Evolutionary conservation across 768 basidiomycete species (phyloP).

Genomic region (Auriscalpium orientale): DNA sequence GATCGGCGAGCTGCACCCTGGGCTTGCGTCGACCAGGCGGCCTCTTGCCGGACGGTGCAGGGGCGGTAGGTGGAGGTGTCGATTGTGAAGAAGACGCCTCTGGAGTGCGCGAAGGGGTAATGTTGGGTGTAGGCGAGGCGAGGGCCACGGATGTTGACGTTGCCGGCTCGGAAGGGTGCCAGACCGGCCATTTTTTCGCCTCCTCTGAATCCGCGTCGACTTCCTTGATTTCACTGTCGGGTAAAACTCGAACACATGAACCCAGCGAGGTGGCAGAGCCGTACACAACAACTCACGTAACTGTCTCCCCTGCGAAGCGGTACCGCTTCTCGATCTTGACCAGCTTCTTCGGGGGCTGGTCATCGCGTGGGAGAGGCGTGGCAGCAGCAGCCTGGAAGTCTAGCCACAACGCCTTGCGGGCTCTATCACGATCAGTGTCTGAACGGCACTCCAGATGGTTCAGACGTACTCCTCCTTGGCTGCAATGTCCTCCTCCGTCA

Average conservation of each 20-base stretch:
- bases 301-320: slow-evolving; percentile 70
- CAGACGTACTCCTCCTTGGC: slow-evolving; percentile 36
- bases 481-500: slow-evolving; percentile 28
- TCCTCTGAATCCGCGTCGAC: slow-evolving; percentile 69
- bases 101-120: slow-evolving; percentile 6
- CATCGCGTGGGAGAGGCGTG: slow-evolving; percentile 18
- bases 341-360: slow-evolving; percentile 27
- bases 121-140: background rate
- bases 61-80: slow-evolving; percentile 10
- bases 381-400: slow-evolving; percentile 60
- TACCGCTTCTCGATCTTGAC: slow-evolving; percentile 67
- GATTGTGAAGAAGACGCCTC: slow-evolving; percentile 10
- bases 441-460: background rate
- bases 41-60: slow-evolving; percentile 27
- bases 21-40: slow-evolving; percentile 59
- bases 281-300: slow-evolving; percentile 43
- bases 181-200: slow-evolving; percentile 67
- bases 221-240: slow-evolving; percentile 59
- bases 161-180: slow-evolving; percentile 25
- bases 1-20: slow-evolving; percentile 44
- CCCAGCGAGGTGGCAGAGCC: background rate
- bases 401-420: slow-evolving; percentile 58
- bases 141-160: slow-evolving; percentile 4
- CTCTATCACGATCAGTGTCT: slow-evolving; percentile 29
- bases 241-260: slow-evolving; percentile 6